Evolutionary conservation across 2,329 filamentous ascomycete species (phyloP), one percentile per base, ranked within the genome.

Genomic region (Magnaporthales sp.): DNA sequence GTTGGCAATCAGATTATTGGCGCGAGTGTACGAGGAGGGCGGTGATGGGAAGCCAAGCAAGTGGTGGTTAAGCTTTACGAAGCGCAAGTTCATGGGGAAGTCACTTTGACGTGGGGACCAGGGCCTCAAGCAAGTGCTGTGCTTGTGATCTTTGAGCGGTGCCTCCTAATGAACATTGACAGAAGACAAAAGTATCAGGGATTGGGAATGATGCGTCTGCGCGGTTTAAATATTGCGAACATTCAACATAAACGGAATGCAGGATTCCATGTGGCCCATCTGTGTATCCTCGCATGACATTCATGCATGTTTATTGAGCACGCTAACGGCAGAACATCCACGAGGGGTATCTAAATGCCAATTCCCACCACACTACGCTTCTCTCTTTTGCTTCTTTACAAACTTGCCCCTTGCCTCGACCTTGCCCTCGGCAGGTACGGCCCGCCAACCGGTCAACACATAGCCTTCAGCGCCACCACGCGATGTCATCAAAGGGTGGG

Each of bases 1-100:
- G 81, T 81, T 98, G 69, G 93, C 93, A 4, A 80, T 84, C 67
- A 85, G 95, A 76, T 83, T 99, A 80, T 80, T 97, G 76, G 90
- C 91, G 65, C 86, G 93, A 72, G 89, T 99, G 70, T 99, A 96
- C 77, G 89, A 91, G 66, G 93, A 93, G 80, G 72, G 84, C 78
- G 78, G 86, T 75, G 79, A 93, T 83, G 78, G 91, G 80, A 86
- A 86, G 79, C 86, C 87, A 66, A 86, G 81, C 78, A 86, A 96
- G 88, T 98, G 94, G 92, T 99, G 95, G 95, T 80, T 99, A 77
- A 98, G 95, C 84, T 99, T 97, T 78, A 92, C 91, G 66, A 98
- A 98, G 89, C 89, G 95, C 81, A 97, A 97, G 87, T 99, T 99
- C 77, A 98, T 99, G 95, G 93, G 93, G 77, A 98, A 98, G 87